phyloP scores from a whole-genome alignment of 2,329 filamentous ascomycete genomes.

The Calonectria montana region DNA sequence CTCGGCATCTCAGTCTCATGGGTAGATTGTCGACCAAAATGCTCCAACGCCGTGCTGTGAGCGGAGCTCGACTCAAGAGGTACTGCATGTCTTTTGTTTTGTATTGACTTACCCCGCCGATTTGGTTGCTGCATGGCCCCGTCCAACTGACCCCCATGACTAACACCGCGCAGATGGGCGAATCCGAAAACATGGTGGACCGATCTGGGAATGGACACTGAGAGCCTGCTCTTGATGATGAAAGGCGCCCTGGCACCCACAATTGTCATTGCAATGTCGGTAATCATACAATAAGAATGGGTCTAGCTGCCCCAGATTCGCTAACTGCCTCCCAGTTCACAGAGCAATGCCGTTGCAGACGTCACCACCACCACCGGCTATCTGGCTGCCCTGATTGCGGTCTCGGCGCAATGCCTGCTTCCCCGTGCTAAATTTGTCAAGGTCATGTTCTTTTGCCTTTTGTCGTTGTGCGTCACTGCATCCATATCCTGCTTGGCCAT shows the following conservation, averaged over 20 bases:
- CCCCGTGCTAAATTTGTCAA: constrained; percentile 27
- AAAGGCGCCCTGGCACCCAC: constrained; percentile 20
- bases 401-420: constrained; percentile 22
- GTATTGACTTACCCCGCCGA: neutral
- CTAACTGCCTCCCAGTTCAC: constrained; percentile 5
- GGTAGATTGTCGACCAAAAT: constrained; percentile 1
- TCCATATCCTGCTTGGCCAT: constrained; percentile 21
- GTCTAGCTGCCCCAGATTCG: neutral
- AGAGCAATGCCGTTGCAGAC: constrained; percentile 18
- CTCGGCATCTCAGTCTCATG: neutral
- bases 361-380: constrained; percentile 22
- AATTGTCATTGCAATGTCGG: constrained; percentile 22
- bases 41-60: neutral
- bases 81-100: neutral
- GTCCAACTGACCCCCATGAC: neutral
- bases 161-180: constrained; percentile 10
- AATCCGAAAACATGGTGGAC: constrained; percentile 18
- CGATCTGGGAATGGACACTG: constrained; percentile 17
- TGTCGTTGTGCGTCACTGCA: constrained; percentile 20
- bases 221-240: constrained; percentile 24
- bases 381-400: constrained; percentile 20
- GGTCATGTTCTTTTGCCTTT: constrained; percentile 24
- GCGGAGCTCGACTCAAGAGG: constrained; percentile 9
- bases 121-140: neutral
- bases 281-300: constrained; percentile 2